Evolutionary conservation across 2,329 filamentous ascomycete species (phyloP).

Genomic region (Fusarium stilboides): DNA sequence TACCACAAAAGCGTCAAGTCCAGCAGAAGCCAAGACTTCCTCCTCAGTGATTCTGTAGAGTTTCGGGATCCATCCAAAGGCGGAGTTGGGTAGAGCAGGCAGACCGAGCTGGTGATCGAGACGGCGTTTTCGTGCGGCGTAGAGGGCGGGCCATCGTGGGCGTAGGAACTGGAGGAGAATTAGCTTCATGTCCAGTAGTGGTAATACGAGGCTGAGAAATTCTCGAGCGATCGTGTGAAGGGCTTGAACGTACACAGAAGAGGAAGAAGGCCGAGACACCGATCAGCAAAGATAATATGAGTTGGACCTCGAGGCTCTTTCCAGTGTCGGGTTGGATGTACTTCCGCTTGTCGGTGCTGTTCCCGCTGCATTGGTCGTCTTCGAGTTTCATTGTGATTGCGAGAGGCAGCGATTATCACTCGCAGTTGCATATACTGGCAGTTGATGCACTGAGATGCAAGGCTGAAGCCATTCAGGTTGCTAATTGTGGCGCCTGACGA

Average conservation of each 20-base stretch:
- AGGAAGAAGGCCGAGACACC: slow-evolving; percentile 80
- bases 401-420: slow-evolving; percentile 12
- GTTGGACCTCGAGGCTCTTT: slow-evolving; percentile 73
- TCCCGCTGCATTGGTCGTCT: too few species aligned
- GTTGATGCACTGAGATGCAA: slow-evolving; percentile 36
- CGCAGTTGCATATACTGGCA: slow-evolving; percentile 16
- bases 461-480: slow-evolving; percentile 32
- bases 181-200: background rate
- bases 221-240: background rate
- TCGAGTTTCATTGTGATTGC: slow-evolving; percentile 9
- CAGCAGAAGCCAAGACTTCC: slow-evolving; percentile 89
- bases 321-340: slow-evolving; percentile 46
- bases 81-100: slow-evolving; percentile 84
- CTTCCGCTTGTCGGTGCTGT: too few species aligned
- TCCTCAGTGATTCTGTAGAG: slow-evolving; percentile 89
- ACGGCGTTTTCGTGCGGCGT: slow-evolving; percentile 88
- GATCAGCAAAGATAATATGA: slow-evolving; percentile 79
- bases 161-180: slow-evolving; percentile 75
- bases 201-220: background rate
- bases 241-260: slow-evolving; percentile 75
- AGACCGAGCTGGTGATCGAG: slow-evolving; percentile 72
- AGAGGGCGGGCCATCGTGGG: slow-evolving; percentile 91
- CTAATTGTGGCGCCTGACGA: slow-evolving; percentile 33
- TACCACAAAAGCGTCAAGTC: slow-evolving; percentile 94
- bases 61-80: slow-evolving; percentile 94